Conservation (phyloP, 257 asterid genomes). For the Asclepias syriaca region DNA sequence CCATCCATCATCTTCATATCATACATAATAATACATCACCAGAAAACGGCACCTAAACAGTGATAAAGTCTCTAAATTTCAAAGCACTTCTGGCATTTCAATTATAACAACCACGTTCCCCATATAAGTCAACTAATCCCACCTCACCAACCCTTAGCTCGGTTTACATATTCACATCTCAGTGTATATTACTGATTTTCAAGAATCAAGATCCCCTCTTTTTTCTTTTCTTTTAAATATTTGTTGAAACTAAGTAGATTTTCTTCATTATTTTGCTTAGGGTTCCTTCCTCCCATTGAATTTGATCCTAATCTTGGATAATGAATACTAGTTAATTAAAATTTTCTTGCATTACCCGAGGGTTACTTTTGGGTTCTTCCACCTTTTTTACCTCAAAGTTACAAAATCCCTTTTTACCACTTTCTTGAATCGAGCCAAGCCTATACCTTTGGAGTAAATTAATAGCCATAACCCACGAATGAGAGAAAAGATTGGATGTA, state of each 20-base stretch:
- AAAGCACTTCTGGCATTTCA: conserved; percentile 2
- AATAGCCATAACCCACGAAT: conserved; percentile 5
- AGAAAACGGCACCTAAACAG: neutral
- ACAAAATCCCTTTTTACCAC: conserved; percentile 6
- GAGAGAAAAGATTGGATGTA: neutral
- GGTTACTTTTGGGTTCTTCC: conserved; percentile 34
- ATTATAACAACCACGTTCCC: neutral
- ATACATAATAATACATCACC: neutral
- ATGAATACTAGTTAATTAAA: too few relatives aligned
- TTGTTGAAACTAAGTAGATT: too few relatives aligned
- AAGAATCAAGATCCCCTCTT: too few relatives aligned
- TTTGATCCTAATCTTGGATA: too few relatives aligned
- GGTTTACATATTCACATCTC: too few relatives aligned
- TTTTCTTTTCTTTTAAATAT: too few relatives aligned
- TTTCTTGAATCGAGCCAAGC: conserved; percentile 6
- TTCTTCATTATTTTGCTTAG: neutral
- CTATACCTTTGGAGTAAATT: neutral
- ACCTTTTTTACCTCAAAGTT: conserved; percentile 52
- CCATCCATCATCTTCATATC: neutral
- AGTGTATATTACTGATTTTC: too few relatives aligned
- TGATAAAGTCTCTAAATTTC: neutral
- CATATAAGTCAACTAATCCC: neutral
- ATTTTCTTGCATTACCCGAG: conserved; percentile 1
- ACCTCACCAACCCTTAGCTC: neutral
- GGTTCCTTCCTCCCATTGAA: neutral